Conservation (phyloP, 352 stramenopile genomes). For the Phytopythium sindhum region DNA sequence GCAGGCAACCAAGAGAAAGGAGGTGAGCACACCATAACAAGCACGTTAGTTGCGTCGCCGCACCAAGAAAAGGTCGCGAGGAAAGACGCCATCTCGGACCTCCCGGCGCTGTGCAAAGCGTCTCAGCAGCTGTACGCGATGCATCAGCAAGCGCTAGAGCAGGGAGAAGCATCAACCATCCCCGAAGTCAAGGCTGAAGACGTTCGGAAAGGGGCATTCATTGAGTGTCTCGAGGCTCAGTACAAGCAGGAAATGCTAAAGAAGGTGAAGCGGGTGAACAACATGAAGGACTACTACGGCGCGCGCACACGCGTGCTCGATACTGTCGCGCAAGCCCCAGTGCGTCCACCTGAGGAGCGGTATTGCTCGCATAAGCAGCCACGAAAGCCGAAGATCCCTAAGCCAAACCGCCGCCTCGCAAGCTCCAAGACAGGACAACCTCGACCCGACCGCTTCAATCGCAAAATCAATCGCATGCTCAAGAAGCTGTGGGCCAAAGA, state of each 20-base stretch:
- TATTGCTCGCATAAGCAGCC: constrained; percentile 21
- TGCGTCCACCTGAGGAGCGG: constrained; percentile 17
- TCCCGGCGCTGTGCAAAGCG: constrained; percentile 26
- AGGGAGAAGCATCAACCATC: constrained; percentile 12
- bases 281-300: constrained; percentile 55
- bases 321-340: constrained; percentile 31
- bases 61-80: constrained; percentile 3
- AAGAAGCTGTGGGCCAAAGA: constrained; percentile 66
- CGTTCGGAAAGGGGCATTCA: constrained; percentile 48
- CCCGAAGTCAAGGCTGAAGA: constrained; percentile 43
- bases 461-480: constrained; percentile 81
- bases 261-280: constrained; percentile 44
- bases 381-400: constrained; percentile 72
- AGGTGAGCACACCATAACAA: not conserved
- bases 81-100: constrained; percentile 36
- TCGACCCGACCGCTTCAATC: constrained; percentile 65
- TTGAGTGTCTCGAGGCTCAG: constrained; percentile 37
- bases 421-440: constrained; percentile 44
- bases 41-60: not conserved
- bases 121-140: constrained; percentile 33
- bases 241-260: constrained; percentile 63
- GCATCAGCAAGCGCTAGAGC: constrained; percentile 24
- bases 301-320: constrained; percentile 45
- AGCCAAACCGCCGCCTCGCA: constrained; percentile 29
- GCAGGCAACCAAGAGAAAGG: not conserved